A percentile compares a stretch with the other conserved stretches of the same genome.
Conservation (phyloP, 352 stramenopile species). For the Phytophthora gonapodyides region DNA sequence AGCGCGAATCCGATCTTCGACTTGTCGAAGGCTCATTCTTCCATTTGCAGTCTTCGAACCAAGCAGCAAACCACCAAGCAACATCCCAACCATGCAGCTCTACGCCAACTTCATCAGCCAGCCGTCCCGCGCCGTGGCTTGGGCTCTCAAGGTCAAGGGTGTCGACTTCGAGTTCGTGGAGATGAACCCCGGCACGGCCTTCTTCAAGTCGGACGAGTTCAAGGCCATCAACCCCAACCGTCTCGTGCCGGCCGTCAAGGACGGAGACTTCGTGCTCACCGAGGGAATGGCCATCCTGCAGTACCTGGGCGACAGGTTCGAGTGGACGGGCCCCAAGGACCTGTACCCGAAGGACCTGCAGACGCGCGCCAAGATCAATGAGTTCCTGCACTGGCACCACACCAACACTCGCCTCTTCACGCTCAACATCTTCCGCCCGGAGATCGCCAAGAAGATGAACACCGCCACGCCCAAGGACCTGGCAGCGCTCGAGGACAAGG, state of each 20-base stretch:
- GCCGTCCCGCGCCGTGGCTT: conserved; percentile 44
- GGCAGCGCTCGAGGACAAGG: conserved; percentile 33
- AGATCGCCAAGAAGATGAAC: conserved; percentile 37
- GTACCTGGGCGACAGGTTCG: conserved; percentile 58
- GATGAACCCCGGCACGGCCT: conserved; percentile 35
- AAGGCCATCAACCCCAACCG: conserved; percentile 55
- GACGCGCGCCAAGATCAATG: conserved; percentile 59
- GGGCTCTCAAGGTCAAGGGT: conserved; percentile 54
- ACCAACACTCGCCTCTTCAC: conserved; percentile 59
- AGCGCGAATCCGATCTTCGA: no score
- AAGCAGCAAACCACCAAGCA: conserved; percentile 1
- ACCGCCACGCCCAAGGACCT: conserved; percentile 43
- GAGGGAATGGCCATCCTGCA: conserved; percentile 64
- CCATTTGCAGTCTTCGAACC: conserved; percentile 5
- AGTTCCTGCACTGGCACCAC: conserved; percentile 79
- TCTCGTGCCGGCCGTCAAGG: conserved; percentile 53
- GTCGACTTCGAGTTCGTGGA: conserved; percentile 45
- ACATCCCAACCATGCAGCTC: conserved; percentile 36
- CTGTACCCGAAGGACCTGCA: conserved; percentile 52
- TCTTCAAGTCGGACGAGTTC: conserved; percentile 59
- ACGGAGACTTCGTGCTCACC: conserved; percentile 62
- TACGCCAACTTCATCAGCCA: conserved; percentile 71
- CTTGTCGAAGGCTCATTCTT: conserved; percentile 3
- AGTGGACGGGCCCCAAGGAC: conserved; percentile 51
- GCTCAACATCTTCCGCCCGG: conserved; percentile 46